Evolutionary conservation across 768 basidiomycete species (phyloP).

Genomic region (Boletus tylopilopsis): DNA sequence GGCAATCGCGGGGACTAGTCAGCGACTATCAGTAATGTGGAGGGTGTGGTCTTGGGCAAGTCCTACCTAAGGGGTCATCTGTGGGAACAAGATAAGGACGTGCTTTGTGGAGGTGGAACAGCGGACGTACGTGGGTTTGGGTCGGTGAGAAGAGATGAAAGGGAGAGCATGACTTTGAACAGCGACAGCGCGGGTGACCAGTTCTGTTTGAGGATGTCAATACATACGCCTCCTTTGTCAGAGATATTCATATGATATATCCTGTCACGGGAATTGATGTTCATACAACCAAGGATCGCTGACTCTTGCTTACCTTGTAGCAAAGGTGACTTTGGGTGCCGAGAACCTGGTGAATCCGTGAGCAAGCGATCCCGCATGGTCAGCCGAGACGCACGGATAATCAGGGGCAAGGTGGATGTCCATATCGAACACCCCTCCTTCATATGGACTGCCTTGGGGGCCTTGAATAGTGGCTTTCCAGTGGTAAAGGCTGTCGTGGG

Average conservation of each 20-base stretch:
- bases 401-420: constrained; percentile 64
- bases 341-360: constrained; percentile 52
- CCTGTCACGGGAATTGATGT: constrained; percentile 33
- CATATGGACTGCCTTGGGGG: constrained; percentile 78
- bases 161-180: constrained; percentile 91
- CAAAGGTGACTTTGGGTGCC: constrained; percentile 72
- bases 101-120: neutral
- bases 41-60: neutral
- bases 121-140: constrained; percentile 80
- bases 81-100: constrained; percentile 8
- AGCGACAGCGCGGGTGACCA: constrained; percentile 94
- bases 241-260: constrained; percentile 92
- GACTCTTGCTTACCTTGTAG: constrained; percentile 51
- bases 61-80: constrained; percentile 72
- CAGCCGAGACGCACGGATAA: constrained; percentile 58
- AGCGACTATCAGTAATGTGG: neutral
- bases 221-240: constrained; percentile 74
- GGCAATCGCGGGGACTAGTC: constrained; percentile 65
- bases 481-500: constrained; percentile 58
- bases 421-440: constrained; percentile 70
- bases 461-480: constrained; percentile 82
- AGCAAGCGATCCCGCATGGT: constrained; percentile 2
- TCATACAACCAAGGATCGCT: neutral
- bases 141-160: constrained; percentile 89
- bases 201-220: constrained; percentile 89